Percentiles rank a stretch among this genome's conserved stretches.
phyloP scores from a whole-genome alignment of 148 eudicot genomes.

The Beta vulgaris region DNA sequence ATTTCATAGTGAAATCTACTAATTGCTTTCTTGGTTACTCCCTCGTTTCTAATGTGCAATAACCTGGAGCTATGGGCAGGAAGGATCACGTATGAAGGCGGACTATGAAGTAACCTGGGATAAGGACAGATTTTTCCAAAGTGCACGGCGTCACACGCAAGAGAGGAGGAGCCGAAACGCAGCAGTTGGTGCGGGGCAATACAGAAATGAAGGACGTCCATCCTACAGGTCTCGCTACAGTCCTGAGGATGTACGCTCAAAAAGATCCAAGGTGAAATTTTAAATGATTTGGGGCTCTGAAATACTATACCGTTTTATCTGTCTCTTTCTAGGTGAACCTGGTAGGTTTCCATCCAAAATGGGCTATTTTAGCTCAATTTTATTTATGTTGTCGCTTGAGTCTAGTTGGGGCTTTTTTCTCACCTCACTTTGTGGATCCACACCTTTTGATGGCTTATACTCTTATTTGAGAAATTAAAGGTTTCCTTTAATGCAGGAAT shows the following conservation, averaged over 20 bases:
- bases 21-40: background rate
- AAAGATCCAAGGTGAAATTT: constrained; percentile 64
- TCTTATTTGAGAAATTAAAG: too few relatives aligned
- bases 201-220: constrained; percentile 45
- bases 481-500: constrained; percentile 15
- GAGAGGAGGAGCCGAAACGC: constrained; percentile 37
- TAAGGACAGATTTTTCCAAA: constrained; percentile 54
- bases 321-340: background rate
- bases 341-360: background rate
- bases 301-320: background rate
- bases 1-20: background rate
- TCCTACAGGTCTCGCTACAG: constrained; percentile 44
- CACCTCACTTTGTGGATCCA: too few relatives aligned
- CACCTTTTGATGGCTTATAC: too few relatives aligned
- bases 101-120: constrained; percentile 87
- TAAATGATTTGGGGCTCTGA: background rate
- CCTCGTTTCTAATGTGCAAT: background rate
- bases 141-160: constrained; percentile 36
- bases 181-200: constrained; percentile 28
- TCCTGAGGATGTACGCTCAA: constrained; percentile 53
- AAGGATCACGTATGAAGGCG: constrained; percentile 83
- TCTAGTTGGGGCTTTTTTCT: too few relatives aligned
- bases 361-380: too few relatives aligned
- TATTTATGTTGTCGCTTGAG: too few relatives aligned
- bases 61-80: constrained; percentile 37